Evolutionary conservation across 805 yeast genomes (phyloP).

Genomic region (Lachancea thermotolerans): DNA sequence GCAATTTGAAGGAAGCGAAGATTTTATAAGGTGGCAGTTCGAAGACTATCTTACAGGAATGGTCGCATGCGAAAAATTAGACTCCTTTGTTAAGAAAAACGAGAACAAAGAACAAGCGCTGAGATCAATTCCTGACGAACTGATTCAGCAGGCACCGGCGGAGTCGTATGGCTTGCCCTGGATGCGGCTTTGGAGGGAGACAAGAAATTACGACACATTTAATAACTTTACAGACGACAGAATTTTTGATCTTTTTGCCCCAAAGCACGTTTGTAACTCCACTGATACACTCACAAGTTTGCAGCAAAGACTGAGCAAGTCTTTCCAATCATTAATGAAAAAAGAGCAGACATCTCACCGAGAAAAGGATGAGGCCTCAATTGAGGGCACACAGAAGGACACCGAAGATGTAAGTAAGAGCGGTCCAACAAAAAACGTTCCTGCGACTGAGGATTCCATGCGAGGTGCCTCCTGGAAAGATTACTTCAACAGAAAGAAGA

Average conservation of each 20-base stretch:
- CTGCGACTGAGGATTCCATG: constrained; percentile 1
- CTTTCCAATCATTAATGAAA: constrained; percentile 19
- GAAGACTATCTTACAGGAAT: constrained; percentile 84
- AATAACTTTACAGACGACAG: constrained; percentile 58
- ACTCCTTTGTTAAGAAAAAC: constrained; percentile 42
- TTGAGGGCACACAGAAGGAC: not conserved
- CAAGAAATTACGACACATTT: constrained; percentile 51
- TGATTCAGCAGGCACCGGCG: constrained; percentile 31
- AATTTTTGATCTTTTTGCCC: constrained; percentile 54
- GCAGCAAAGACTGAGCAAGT: constrained; percentile 22
- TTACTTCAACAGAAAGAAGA: constrained; percentile 21
- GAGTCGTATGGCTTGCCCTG: constrained; percentile 40
- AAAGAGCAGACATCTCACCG: constrained; percentile 4
- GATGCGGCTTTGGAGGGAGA: constrained; percentile 46
- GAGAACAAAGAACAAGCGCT: constrained; percentile 34
- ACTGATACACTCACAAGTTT: constrained; percentile 23
- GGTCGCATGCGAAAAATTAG: constrained; percentile 64
- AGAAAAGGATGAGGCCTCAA: not conserved
- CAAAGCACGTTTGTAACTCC: constrained; percentile 34
- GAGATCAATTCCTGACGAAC: constrained; percentile 25
- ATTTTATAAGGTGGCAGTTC: constrained; percentile 77
- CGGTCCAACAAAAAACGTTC: not conserved
- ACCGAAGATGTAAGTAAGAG: not conserved
- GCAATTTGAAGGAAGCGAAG: constrained; percentile 71
- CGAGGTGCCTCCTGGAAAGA: constrained; percentile 25